These are phyloP conservation scores for Schwanniomyces vanrijiae DNA, from an alignment of 805 yeast genomes.

Conservation along the genomic window DNA sequence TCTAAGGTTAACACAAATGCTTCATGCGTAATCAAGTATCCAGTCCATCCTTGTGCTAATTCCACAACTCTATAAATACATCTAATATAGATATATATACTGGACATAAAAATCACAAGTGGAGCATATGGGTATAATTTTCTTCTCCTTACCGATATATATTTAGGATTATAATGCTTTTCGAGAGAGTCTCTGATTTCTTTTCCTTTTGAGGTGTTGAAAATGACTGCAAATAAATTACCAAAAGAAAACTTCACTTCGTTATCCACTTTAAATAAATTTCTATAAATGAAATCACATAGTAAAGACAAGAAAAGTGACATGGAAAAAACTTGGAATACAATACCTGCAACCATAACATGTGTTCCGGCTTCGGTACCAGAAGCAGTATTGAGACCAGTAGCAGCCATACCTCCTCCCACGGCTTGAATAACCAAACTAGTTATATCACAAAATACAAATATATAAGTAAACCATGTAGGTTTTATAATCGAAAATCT, in stretches of 20 bases:
- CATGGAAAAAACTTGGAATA: slow-evolving; percentile 75
- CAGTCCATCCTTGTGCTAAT: slow-evolving; percentile 70
- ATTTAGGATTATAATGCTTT: slow-evolving; percentile 34
- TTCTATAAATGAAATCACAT: slow-evolving; percentile 44
- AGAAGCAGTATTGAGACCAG: slow-evolving; percentile 30
- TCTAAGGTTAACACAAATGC: slow-evolving; percentile 41
- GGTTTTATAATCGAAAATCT: slow-evolving; percentile 54
- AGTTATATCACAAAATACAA: slow-evolving; percentile 63
- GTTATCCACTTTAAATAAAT: slow-evolving; percentile 24
- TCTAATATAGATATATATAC: slow-evolving; percentile 58
- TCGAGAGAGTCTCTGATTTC: slow-evolving; percentile 18
- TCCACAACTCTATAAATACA: slow-evolving; percentile 76
- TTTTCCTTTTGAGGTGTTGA: slow-evolving; percentile 20
- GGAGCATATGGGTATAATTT: slow-evolving; percentile 44
- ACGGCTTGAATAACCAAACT: slow-evolving; percentile 67
- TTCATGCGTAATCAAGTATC: slow-evolving; percentile 53
- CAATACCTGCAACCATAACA: slow-evolving; percentile 76
- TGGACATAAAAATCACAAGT: slow-evolving; percentile 44
- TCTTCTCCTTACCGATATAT: slow-evolving; percentile 31
- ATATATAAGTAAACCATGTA: slow-evolving; percentile 60
- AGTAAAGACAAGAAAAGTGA: slow-evolving; percentile 53
- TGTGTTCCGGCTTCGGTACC: slow-evolving; percentile 51
- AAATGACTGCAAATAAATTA: slow-evolving; percentile 17
- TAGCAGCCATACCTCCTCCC: slow-evolving; percentile 76
- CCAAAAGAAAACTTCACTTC: slow-evolving; percentile 22